Evolutionary conservation across 257 asterid genomes (phyloP).

Genomic region (Lycium barbarum): DNA sequence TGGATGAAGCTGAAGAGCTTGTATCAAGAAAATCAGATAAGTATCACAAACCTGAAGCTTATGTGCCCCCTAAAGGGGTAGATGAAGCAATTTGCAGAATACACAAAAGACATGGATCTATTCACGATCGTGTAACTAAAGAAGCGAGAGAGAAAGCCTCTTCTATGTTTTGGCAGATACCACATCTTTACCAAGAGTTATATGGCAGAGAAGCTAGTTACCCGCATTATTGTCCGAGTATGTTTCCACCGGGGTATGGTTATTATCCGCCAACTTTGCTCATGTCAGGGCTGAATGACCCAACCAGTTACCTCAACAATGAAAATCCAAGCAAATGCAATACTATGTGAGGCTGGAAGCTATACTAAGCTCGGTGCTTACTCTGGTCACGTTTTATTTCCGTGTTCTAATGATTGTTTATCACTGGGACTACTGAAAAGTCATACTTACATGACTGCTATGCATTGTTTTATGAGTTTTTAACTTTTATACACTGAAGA

Average conservation of each 20-base stretch:
- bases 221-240: neutral
- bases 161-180: neutral
- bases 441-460: neutral
- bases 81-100: conserved; percentile 27
- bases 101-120: conserved; percentile 32
- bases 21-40: conserved; percentile 29
- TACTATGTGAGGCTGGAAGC: neutral
- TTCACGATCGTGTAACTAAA: neutral
- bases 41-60: neutral
- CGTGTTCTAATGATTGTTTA: neutral
- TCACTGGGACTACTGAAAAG: neutral
- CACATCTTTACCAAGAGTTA: neutral
- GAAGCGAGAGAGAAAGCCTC: conserved; percentile 1
- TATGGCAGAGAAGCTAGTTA: neutral
- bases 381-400: neutral
- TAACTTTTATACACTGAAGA: neutral
- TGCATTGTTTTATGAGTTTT: neutral
- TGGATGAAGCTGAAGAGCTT: conserved; percentile 17
- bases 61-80: neutral
- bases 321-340: conserved; percentile 5
- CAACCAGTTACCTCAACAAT: neutral
- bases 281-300: too few relatives aligned
- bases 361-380: neutral
- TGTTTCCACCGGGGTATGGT: conserved; percentile 16
- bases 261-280: neutral